Evolutionary conservation across 2,329 filamentous ascomycete genomes (phyloP).

Genomic region (Tolypocladium inflatum): DNA sequence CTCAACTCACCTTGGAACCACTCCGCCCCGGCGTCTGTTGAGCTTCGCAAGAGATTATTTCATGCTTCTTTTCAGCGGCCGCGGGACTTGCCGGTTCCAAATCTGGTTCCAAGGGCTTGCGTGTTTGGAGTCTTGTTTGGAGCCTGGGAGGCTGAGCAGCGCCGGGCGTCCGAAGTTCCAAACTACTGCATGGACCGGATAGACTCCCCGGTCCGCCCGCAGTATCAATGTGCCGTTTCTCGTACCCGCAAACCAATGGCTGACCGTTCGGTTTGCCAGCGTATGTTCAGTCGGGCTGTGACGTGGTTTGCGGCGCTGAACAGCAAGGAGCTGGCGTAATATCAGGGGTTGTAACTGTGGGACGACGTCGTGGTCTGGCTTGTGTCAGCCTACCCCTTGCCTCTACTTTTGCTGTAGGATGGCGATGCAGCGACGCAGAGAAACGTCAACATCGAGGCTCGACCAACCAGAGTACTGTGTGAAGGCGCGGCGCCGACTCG

Average conservation of each 20-base stretch:
- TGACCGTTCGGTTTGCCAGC: background rate
- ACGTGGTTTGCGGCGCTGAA: background rate
- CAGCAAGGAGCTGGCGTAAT: background rate
- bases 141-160: background rate
- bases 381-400: too few species aligned
- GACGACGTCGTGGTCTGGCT: too few species aligned
- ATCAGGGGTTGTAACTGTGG: background rate
- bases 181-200: background rate
- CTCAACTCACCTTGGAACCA: background rate
- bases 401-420: too few species aligned
- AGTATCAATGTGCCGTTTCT: too few species aligned
- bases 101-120: background rate
- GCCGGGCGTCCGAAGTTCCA: background rate
- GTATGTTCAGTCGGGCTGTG: background rate
- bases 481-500: too few species aligned
- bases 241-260: background rate
- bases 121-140: background rate
- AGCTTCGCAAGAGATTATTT: background rate
- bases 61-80: background rate
- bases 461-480: too few species aligned
- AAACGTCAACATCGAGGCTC: too few species aligned
- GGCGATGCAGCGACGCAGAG: too few species aligned
- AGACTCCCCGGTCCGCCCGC: background rate
- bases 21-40: background rate
- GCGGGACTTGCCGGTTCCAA: background rate